Evolutionary conservation across 2,329 filamentous ascomycete genomes (phyloP).

Genomic region (Hypoxylon sp.): DNA sequence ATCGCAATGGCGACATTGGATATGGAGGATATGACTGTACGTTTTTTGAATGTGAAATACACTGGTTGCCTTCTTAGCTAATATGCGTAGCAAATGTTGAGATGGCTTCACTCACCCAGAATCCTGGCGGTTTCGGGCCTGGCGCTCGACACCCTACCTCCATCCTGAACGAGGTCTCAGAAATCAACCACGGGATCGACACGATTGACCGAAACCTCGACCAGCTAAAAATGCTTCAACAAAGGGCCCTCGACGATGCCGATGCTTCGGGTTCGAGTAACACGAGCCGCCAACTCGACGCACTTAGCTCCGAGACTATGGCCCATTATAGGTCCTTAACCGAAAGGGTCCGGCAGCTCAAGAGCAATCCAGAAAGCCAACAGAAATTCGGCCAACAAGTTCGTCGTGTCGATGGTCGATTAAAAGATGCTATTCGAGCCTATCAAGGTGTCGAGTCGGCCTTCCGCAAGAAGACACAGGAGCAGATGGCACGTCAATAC

Average conservation of each 20-base stretch:
- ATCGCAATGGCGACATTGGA: slow-evolving; percentile 55
- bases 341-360: slow-evolving; percentile 81
- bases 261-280: slow-evolving; percentile 74
- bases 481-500: slow-evolving; percentile 89
- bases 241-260: slow-evolving; percentile 75
- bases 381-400: slow-evolving; percentile 83
- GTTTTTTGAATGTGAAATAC: slow-evolving; percentile 18
- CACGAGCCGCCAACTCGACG: slow-evolving; percentile 74
- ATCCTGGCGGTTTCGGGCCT: slow-evolving; percentile 56
- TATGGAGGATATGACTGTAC: slow-evolving; percentile 55
- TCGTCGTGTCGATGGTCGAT: slow-evolving; percentile 77
- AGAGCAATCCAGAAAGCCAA: slow-evolving; percentile 79
- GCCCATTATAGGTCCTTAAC: slow-evolving; percentile 81
- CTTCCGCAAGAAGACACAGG: slow-evolving; percentile 81
- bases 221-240: slow-evolving; percentile 75
- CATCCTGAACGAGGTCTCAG: slow-evolving; percentile 84
- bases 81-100: slow-evolving; percentile 64
- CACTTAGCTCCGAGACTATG: slow-evolving; percentile 81
- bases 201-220: slow-evolving; percentile 76
- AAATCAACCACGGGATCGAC: slow-evolving; percentile 80
- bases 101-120: slow-evolving; percentile 71
- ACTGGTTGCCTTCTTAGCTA: slow-evolving; percentile 18
- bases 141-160: slow-evolving; percentile 76
- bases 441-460: slow-evolving; percentile 83
- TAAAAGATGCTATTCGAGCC: slow-evolving; percentile 81